A percentile compares a stretch with the other conserved stretches of the same genome.
phyloP scores from a whole-genome alignment of 805 yeast genomes.

The Spathaspora gorwiae region DNA sequence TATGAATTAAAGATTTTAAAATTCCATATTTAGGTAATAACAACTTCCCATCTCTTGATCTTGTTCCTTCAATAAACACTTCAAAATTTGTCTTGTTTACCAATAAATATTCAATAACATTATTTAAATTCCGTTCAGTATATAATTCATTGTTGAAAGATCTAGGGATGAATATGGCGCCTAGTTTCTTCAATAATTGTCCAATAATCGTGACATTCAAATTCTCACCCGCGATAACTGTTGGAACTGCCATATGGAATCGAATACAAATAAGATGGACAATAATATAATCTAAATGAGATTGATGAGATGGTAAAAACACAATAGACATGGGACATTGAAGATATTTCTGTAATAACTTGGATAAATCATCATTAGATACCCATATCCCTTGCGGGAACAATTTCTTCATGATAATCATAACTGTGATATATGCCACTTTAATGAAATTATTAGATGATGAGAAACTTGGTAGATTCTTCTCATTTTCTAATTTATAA shows the following conservation, averaged over 20 bases:
- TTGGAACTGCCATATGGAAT: slow-evolving; percentile 50
- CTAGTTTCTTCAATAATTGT: slow-evolving; percentile 42
- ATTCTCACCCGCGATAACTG: slow-evolving; percentile 64
- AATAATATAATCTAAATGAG: slow-evolving; percentile 59
- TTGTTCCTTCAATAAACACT: slow-evolving; percentile 63
- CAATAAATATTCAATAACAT: slow-evolving; percentile 45
- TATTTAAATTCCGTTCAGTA: slow-evolving; percentile 45
- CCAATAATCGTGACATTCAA: slow-evolving; percentile 57
- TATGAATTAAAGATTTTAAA: slow-evolving; percentile 47
- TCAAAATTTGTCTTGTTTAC: slow-evolving; percentile 48
- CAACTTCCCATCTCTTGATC: slow-evolving; percentile 62
- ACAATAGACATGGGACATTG: slow-evolving; percentile 42
- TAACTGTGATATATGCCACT: slow-evolving; percentile 35
- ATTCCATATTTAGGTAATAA: slow-evolving; percentile 61
- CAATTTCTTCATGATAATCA: slow-evolving; percentile 28
- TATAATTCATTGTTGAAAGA: slow-evolving; percentile 39
- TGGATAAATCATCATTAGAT: slow-evolving; percentile 24
- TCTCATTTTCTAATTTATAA: slow-evolving; percentile 31
- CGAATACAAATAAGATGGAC: slow-evolving; percentile 51
- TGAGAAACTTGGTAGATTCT: slow-evolving; percentile 32
- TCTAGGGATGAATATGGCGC: slow-evolving; percentile 57
- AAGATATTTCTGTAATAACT: slow-evolving; percentile 27
- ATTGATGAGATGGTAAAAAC: slow-evolving; percentile 57
- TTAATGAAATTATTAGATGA: slow-evolving; percentile 21
- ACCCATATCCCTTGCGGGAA: slow-evolving; percentile 43